Conservation (phyloP, 345 rosid genomes). For the Jatropha curcas region DNA sequence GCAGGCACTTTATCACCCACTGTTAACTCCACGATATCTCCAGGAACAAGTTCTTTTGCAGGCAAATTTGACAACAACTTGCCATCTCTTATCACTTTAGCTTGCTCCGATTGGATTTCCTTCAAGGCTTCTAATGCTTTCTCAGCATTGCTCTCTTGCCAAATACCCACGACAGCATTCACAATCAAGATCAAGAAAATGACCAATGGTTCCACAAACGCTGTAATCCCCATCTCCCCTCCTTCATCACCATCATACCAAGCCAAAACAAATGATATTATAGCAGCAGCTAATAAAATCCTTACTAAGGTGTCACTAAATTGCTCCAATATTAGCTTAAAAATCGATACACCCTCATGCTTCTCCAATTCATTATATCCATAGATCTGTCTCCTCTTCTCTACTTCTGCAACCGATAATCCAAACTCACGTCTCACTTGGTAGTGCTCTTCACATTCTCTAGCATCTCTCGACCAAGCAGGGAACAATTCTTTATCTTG, state of each 20-base stretch:
- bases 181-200: conserved; percentile 88
- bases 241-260: conserved; percentile 84
- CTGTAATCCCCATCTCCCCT: conserved; percentile 81
- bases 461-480: conserved; percentile 67
- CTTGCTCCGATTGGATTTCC: conserved; percentile 87
- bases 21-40: conserved; percentile 80
- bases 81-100: conserved; percentile 69
- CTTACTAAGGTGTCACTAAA: conserved; percentile 84
- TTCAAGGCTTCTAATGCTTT: conserved; percentile 90
- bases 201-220: conserved; percentile 93
- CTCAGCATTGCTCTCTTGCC: conserved; percentile 94
- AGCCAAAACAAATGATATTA: conserved; percentile 76
- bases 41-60: conserved; percentile 86
- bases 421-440: conserved; percentile 50
- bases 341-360: conserved; percentile 65
- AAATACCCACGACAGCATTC: conserved; percentile 83
- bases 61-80: conserved; percentile 43
- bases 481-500: conserved; percentile 40
- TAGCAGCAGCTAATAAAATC: conserved; percentile 74
- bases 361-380: conserved; percentile 87
- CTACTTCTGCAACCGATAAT: conserved; percentile 50
- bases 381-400: conserved; percentile 47
- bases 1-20: conserved; percentile 97
- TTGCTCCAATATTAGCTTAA: conserved; percentile 69
- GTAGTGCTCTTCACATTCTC: conserved; percentile 60